A percentile compares a stretch with the other conserved stretches of the same genome.
Evolutionary conservation across 1,284 basidiomycete genomes (phyloP).

Genomic region (Mycocalia duriaeana): DNA sequence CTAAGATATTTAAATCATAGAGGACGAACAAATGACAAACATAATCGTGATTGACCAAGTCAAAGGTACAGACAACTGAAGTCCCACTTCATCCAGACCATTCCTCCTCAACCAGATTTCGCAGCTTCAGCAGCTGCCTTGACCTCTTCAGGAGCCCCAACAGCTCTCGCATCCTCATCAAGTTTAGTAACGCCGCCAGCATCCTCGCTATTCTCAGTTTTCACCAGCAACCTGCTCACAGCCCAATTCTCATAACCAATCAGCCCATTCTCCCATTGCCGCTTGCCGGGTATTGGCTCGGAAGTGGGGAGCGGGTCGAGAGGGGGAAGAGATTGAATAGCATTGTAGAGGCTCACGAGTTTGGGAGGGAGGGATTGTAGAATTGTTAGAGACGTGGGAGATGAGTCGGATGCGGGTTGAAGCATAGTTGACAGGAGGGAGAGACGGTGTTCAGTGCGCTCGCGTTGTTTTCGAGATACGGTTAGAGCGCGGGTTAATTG

Average conservation of each 20-base stretch:
- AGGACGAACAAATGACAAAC: too few species aligned
- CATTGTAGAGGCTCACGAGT: slow-evolving; percentile 38
- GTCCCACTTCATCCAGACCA: background rate
- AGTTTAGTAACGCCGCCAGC: slow-evolving; percentile 25
- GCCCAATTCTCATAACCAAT: slow-evolving; percentile 70
- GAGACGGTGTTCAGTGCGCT: slow-evolving; percentile 36
- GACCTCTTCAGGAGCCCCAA: slow-evolving; percentile 31
- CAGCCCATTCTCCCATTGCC: slow-evolving; percentile 65
- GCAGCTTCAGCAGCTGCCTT: slow-evolving; percentile 20
- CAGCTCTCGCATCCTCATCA: slow-evolving; percentile 20
- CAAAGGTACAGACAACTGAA: too few species aligned
- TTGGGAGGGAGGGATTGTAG: slow-evolving; percentile 34
- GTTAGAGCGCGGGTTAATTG: slow-evolving; percentile 39
- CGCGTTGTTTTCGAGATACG: slow-evolving; percentile 38
- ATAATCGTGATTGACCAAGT: too few species aligned
- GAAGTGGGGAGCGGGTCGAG: slow-evolving; percentile 38
- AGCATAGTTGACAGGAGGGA: too few species aligned
- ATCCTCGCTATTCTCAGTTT: slow-evolving; percentile 31
- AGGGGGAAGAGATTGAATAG: slow-evolving; percentile 45
- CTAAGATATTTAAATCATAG: too few species aligned
- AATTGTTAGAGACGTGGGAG: slow-evolving; percentile 15
- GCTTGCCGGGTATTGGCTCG: slow-evolving; percentile 55
- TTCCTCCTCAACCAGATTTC: background rate
- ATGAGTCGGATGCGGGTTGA: slow-evolving; percentile 35
- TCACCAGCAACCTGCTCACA: slow-evolving; percentile 46